phyloP scores from a whole-genome alignment of 2,329 filamentous ascomycete genomes.

The Ophiostoma sp. region DNA sequence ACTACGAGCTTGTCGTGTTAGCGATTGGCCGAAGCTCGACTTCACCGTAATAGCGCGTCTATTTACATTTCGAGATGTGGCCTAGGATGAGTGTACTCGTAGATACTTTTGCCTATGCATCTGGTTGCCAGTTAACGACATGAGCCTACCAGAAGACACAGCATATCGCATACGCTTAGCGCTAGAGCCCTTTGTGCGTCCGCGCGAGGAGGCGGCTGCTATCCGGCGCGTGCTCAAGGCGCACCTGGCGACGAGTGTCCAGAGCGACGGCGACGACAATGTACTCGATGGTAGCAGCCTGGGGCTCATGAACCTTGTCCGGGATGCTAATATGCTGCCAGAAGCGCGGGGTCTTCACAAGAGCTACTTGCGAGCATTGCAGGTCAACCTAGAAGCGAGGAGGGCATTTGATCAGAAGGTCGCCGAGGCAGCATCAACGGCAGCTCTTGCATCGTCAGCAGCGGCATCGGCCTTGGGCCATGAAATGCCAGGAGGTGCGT shows the following conservation, averaged over 20 bases:
- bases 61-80: neutral
- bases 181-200: slow-evolving; percentile 51
- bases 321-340: slow-evolving; percentile 33
- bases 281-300: slow-evolving; percentile 31
- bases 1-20: slow-evolving; percentile 15
- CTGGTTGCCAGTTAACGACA: neutral
- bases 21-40: slow-evolving; percentile 11
- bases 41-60: slow-evolving; percentile 17
- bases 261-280: slow-evolving; percentile 31
- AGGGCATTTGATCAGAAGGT: slow-evolving; percentile 35
- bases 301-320: slow-evolving; percentile 43
- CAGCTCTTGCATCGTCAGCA: slow-evolving; percentile 19
- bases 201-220: slow-evolving; percentile 52
- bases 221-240: slow-evolving; percentile 52
- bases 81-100: neutral
- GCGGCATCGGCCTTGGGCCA: neutral
- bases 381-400: slow-evolving; percentile 48
- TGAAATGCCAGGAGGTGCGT: neutral
- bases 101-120: neutral
- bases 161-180: slow-evolving; percentile 27
- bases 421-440: slow-evolving; percentile 24
- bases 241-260: slow-evolving; percentile 47
- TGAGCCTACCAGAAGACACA: slow-evolving; percentile 24
- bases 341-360: slow-evolving; percentile 46
- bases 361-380: slow-evolving; percentile 52